Evolutionary conservation across 1,284 basidiomycete species (phyloP).

Genomic region (Boletellus dicymbophilus): DNA sequence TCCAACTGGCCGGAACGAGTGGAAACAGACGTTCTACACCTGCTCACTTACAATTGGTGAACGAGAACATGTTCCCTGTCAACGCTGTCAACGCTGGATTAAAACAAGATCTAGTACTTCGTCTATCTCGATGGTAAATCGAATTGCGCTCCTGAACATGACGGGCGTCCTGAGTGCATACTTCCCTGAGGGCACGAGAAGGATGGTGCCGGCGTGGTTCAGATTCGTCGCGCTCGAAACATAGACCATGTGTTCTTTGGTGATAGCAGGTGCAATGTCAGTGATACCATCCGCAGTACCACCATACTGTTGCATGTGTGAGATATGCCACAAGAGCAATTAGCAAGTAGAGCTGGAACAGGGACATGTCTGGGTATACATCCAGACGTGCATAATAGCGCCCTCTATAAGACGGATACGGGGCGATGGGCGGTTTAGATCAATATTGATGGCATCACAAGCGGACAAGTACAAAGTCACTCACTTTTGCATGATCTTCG

Average conservation of each 20-base stretch:
- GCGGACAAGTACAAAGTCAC: no score
- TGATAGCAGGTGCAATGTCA: constrained; percentile 11
- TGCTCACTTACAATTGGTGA: constrained; percentile 2
- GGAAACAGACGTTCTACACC: no score
- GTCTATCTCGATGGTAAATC: constrained; percentile 4
- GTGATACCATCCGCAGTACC: constrained; percentile 6
- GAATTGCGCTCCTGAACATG: background rate
- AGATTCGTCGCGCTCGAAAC: background rate
- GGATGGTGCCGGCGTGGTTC: constrained; percentile 5
- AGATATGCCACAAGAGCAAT: background rate
- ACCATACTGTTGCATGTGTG: background rate
- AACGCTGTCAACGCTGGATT: background rate
- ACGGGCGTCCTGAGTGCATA: constrained; percentile 4
- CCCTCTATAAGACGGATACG: background rate
- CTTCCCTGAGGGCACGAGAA: constrained; percentile 10
- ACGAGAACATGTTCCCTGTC: constrained; percentile 2
- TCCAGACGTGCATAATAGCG: no score
- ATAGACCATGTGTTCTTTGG: constrained; percentile 5
- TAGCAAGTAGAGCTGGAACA: constrained; percentile 1
- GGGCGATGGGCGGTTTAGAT: no score
- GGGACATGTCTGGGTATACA: background rate
- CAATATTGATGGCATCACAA: no score
- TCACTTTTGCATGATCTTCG: no score
- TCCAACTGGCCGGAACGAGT: no score
- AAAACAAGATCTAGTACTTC: constrained; percentile 9